A percentile compares a stretch with the other conserved stretches of the same genome.
These are phyloP conservation scores for Ganoderma meredithae DNA, from an alignment of 1,284 basidiomycete genomes.

Conservation along the genomic window DNA sequence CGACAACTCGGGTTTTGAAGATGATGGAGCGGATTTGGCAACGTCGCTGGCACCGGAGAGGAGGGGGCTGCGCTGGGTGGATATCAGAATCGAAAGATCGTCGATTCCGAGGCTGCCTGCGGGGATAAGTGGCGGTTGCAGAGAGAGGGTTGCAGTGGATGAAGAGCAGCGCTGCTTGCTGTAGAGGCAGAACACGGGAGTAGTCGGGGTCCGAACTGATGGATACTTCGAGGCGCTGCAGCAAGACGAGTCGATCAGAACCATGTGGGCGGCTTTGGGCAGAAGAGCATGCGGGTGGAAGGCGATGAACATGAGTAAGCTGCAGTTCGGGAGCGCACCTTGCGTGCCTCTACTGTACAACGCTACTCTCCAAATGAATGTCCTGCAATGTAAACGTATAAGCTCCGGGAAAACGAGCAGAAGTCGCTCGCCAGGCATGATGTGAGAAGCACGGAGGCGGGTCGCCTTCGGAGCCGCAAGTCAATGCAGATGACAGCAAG, in stretches of 20 bases:
- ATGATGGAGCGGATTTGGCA: slow-evolving; percentile 28
- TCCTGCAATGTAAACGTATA: slow-evolving; percentile 6
- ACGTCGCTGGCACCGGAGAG: slow-evolving; percentile 10
- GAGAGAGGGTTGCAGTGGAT: not conserved
- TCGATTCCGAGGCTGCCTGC: slow-evolving; percentile 20
- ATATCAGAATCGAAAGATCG: slow-evolving; percentile 16
- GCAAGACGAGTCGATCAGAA: slow-evolving; percentile 17
- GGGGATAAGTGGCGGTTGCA: slow-evolving; percentile 23
- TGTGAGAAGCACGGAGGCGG: slow-evolving; percentile 23
- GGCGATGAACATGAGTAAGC: not conserved
- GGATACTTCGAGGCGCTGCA: slow-evolving; percentile 28
- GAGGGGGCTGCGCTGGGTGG: slow-evolving; percentile 4
- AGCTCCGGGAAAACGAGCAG: slow-evolving; percentile 1
- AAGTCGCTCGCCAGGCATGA: not conserved
- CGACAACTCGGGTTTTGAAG: slow-evolving; percentile 17
- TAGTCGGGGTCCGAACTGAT: slow-evolving; percentile 15
- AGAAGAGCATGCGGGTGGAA: slow-evolving; percentile 3
- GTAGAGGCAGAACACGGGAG: slow-evolving; percentile 3
- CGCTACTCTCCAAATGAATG: not conserved
- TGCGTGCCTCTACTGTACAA: not conserved
- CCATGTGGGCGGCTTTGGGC: slow-evolving; percentile 3
- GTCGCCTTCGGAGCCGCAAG: slow-evolving; percentile 30
- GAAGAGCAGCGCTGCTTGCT: too few species aligned
- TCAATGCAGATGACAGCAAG: slow-evolving; percentile 22
- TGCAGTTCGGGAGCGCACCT: slow-evolving; percentile 12